These are phyloP conservation scores for Fusarium goolgardi DNA, from an alignment of 2,329 filamentous ascomycete species.

Conservation along the genomic window DNA sequence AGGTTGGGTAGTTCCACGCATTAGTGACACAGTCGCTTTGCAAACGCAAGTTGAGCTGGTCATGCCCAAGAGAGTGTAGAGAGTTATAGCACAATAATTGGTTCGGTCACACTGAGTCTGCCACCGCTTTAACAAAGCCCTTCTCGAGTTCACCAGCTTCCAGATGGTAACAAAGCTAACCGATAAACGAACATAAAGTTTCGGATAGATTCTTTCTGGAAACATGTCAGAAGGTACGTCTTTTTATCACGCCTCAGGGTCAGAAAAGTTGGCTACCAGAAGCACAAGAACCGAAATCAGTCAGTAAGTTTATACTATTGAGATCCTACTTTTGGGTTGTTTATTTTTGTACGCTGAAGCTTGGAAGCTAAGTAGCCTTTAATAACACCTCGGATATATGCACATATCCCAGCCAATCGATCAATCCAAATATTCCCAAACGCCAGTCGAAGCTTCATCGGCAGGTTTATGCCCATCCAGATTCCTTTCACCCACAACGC, in stretches of 20 bases:
- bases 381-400: background rate
- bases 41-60: too few relatives aligned
- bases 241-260: background rate
- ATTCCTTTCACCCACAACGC: constrained; percentile 9
- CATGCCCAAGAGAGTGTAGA: too few relatives aligned
- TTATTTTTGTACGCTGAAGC: background rate
- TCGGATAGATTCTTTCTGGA: too few relatives aligned
- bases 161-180: background rate
- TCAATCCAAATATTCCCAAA: background rate
- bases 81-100: too few relatives aligned
- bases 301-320: background rate
- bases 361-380: background rate
- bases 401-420: background rate
- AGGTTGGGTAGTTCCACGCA: too few relatives aligned
- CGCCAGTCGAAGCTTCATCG: background rate
- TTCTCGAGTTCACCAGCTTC: background rate
- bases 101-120: too few relatives aligned
- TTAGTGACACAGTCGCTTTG: too few relatives aligned
- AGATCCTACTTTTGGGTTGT: background rate
- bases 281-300: background rate
- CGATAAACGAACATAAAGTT: background rate
- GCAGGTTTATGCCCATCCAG: background rate
- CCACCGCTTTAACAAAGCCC: too few relatives aligned
- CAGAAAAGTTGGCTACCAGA: too few relatives aligned
- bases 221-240: background rate